phyloP scores from a whole-genome alignment of 176 grass and related monocot species.

The Juncus effusus region DNA sequence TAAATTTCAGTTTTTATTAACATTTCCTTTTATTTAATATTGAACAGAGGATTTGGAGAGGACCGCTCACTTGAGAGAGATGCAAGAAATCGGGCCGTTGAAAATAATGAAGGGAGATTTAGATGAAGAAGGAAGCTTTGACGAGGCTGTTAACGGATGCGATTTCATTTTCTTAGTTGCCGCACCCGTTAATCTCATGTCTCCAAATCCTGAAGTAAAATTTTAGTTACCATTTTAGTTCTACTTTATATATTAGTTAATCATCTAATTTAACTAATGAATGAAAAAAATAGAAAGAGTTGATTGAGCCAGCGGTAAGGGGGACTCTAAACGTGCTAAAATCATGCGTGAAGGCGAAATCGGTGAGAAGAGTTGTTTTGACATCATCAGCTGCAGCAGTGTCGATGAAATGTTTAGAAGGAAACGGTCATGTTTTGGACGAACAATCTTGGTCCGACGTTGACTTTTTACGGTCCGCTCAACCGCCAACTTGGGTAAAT shows the following conservation, averaged over 20 bases:
- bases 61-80: conserved; percentile 38
- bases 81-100: conserved; percentile 47
- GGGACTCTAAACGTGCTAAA: conserved; percentile 62
- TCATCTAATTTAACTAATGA: not conserved
- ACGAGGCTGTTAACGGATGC: conserved; percentile 47
- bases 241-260: not conserved
- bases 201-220: conserved; percentile 46
- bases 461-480: conserved; percentile 33
- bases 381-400: conserved; percentile 61
- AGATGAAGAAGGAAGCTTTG: conserved; percentile 56
- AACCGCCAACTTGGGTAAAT: conserved; percentile 37
- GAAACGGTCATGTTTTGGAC: conserved; percentile 43
- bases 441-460: conserved; percentile 66
- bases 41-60: conserved; percentile 36
- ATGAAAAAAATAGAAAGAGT: conserved; percentile 40
- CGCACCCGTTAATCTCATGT: conserved; percentile 43
- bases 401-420: conserved; percentile 31
- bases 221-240: not conserved
- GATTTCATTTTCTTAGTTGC: conserved; percentile 58
- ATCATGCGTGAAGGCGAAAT: conserved; percentile 55
- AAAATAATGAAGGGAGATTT: conserved; percentile 43
- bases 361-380: conserved; percentile 56
- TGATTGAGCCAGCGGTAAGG: conserved; percentile 35
- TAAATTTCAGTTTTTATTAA: conserved; percentile 8
- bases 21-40: not conserved